phyloP scores from a whole-genome alignment of 1,284 basidiomycete species.

The Cryptococcus floricola region DNA sequence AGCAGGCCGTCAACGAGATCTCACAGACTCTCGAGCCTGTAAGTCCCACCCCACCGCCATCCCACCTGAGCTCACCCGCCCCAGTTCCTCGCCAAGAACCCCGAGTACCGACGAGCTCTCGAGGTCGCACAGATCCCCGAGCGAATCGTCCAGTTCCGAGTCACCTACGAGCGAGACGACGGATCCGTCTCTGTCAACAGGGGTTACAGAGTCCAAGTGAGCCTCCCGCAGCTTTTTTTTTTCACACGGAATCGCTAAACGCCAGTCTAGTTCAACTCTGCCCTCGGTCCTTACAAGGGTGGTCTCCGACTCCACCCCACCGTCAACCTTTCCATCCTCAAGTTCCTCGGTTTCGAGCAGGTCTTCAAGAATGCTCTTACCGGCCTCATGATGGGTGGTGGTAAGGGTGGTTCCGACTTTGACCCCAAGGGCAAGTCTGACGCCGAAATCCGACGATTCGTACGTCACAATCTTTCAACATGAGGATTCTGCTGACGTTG shows the following conservation, averaged over 20 bases:
- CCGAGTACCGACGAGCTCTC: constrained; percentile 68
- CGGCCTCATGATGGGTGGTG: constrained; percentile 71
- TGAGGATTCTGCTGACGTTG: neutral
- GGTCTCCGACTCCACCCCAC: constrained; percentile 75
- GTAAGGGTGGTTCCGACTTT: constrained; percentile 68
- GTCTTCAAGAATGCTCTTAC: constrained; percentile 82
- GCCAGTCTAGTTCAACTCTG: constrained; percentile 65
- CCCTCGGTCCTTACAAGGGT: constrained; percentile 78
- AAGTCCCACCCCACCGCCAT: constrained; percentile 6
- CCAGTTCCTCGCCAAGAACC: constrained; percentile 63
- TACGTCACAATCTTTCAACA: constrained; percentile 25
- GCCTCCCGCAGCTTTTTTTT: constrained; percentile 14
- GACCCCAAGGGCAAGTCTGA: constrained; percentile 79
- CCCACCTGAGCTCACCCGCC: neutral
- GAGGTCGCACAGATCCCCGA: constrained; percentile 68
- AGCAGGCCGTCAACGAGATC: constrained; percentile 65
- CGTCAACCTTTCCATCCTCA: constrained; percentile 78
- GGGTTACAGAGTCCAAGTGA: constrained; percentile 69
- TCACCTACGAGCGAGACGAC: constrained; percentile 74
- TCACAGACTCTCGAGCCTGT: constrained; percentile 59
- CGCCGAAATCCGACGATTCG: constrained; percentile 69
- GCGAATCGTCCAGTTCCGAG: constrained; percentile 71
- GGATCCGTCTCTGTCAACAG: constrained; percentile 67
- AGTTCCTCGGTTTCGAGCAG: constrained; percentile 79
- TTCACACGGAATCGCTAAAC: neutral